A percentile compares a stretch with the other conserved stretches of the same genome.
Conservation (phyloP, 169 alveolate genomes). For the Cryptosporidium sp. region DNA sequence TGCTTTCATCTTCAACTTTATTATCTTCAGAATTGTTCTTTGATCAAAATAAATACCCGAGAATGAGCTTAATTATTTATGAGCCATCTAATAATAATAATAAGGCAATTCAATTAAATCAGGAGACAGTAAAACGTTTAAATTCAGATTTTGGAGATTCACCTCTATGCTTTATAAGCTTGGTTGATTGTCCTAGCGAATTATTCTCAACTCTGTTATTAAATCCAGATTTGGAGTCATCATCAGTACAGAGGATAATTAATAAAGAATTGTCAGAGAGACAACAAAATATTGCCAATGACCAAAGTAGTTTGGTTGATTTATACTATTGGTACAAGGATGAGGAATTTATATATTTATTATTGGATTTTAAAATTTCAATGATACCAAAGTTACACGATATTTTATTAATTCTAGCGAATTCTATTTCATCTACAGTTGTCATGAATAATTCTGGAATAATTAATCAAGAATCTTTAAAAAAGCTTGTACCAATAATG, state of each 20-base stretch:
- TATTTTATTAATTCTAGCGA: constrained; percentile 38
- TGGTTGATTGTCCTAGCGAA: constrained; percentile 40
- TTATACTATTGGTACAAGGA: constrained; percentile 71
- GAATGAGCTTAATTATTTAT: constrained; percentile 21
- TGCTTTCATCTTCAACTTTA: constrained; percentile 40
- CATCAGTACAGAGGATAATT: not conserved
- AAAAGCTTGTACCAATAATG: not conserved
- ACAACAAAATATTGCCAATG: not conserved
- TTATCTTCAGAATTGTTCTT: constrained; percentile 37
- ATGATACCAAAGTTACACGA: constrained; percentile 53
- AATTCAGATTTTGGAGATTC: constrained; percentile 57
- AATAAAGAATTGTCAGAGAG: not conserved
- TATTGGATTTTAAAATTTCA: constrained; percentile 44
- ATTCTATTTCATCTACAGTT: constrained; percentile 56
- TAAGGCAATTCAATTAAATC: constrained; percentile 11
- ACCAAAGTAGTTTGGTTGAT: constrained; percentile 23
- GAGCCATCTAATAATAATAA: constrained; percentile 10
- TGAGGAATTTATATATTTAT: constrained; percentile 70
- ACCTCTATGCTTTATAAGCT: constrained; percentile 68
- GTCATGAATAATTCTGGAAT: constrained; percentile 64
- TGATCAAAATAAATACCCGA: constrained; percentile 54
- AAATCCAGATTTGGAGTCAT: constrained; percentile 52
- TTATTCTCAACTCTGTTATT: constrained; percentile 35
- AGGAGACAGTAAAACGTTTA: constrained; percentile 44
- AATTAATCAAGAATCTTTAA: constrained; percentile 47